Conservation (phyloP, 2,329 filamentous ascomycete species). For the Fusarium secorum region DNA sequence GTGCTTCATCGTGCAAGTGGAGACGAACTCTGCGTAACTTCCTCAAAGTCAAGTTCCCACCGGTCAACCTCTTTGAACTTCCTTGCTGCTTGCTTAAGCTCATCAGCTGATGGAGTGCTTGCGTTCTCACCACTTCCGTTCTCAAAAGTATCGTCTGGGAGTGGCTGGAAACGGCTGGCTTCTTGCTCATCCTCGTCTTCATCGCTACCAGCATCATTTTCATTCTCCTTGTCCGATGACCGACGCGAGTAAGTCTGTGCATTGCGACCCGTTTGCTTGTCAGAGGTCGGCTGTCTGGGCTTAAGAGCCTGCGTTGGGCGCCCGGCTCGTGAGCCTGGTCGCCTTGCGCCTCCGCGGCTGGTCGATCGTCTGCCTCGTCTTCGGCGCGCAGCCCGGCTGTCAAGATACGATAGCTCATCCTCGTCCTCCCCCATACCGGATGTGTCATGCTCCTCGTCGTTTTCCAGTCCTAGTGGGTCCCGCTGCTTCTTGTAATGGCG, state of each 20-base stretch:
- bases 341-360: conserved; percentile 42
- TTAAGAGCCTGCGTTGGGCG: conserved; percentile 38
- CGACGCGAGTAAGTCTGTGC: conserved; percentile 60
- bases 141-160: conserved; percentile 57
- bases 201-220: conserved; percentile 35
- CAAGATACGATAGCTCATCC: conserved; percentile 62
- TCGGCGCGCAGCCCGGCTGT: conserved; percentile 47
- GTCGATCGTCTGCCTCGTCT: conserved; percentile 46
- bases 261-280: conserved; percentile 39
- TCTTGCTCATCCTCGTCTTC: conserved; percentile 48
- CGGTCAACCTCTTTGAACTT: conserved; percentile 75
- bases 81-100: conserved; percentile 65
- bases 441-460: conserved; percentile 58
- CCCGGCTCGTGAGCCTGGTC: conserved; percentile 40
- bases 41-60: conserved; percentile 74
- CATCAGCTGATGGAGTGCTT: conserved; percentile 54
- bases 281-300: conserved; percentile 33
- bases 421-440: conserved; percentile 60
- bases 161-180: conserved; percentile 52
- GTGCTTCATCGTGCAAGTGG: conserved; percentile 56
- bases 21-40: conserved; percentile 64
- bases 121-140: conserved; percentile 44
- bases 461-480: conserved; percentile 52
- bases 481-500: conserved; percentile 54
- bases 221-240: conserved; percentile 67